Evolutionary conservation across 1,284 basidiomycete species (phyloP).

Genomic region (Peniophora sp.): DNA sequence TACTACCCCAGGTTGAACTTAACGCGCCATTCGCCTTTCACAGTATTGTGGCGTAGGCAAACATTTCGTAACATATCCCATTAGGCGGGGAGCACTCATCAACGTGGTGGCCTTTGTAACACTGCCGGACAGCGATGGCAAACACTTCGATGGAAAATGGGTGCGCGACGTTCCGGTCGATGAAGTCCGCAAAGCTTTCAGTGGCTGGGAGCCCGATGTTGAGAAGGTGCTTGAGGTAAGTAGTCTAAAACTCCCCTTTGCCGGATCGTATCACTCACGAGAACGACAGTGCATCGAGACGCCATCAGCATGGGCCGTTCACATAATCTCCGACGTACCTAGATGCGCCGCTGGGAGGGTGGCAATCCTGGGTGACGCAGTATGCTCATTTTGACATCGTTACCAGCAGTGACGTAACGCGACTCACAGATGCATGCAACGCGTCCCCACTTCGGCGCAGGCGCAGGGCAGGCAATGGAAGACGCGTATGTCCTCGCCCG

Average conservation of each 20-base stretch:
- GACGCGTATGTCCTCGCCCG: constrained; percentile 44
- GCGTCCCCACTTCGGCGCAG: not conserved
- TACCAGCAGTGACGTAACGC: not conserved
- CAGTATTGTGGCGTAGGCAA: constrained; percentile 10
- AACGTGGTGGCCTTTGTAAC: constrained; percentile 42
- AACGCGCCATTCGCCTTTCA: too few relatives aligned
- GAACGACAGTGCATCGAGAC: not conserved
- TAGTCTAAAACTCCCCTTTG: constrained; percentile 6
- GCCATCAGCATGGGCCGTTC: not conserved
- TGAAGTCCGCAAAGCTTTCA: constrained; percentile 29
- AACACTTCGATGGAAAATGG: constrained; percentile 35
- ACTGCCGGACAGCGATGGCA: constrained; percentile 30
- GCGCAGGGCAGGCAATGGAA: not conserved
- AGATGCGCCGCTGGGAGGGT: not conserved
- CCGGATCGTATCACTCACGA: not conserved
- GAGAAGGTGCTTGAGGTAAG: constrained; percentile 35
- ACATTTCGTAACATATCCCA: constrained; percentile 42
- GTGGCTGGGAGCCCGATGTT: constrained; percentile 41
- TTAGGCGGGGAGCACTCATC: constrained; percentile 34
- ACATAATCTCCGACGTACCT: not conserved
- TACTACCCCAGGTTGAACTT: too few relatives aligned
- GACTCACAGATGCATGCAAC: not conserved
- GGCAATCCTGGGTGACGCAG: not conserved
- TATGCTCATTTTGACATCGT: not conserved
- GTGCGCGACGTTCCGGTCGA: constrained; percentile 25